Conservation (phyloP, 768 basidiomycete genomes). For the Podaxis pistillaris region DNA sequence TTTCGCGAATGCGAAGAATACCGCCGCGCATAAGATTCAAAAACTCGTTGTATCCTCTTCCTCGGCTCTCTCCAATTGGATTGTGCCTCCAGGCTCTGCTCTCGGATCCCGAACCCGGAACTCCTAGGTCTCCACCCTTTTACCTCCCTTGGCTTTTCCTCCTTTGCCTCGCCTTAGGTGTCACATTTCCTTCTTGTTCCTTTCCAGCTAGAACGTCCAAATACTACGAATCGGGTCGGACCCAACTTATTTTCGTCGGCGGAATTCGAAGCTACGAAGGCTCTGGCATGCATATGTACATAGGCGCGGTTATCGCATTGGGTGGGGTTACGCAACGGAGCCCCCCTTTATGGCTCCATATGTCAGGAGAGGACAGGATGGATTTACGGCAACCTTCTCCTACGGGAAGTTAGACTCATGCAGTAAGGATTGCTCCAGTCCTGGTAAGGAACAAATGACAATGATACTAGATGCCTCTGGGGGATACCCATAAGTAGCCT, state of each 20-base stretch:
- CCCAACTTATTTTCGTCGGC: background rate
- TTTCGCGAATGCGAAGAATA: background rate
- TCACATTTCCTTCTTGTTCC: background rate
- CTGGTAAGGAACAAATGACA: background rate
- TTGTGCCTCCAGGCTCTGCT: background rate
- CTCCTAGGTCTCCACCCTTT: background rate
- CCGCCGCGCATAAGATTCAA: background rate
- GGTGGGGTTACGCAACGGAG: background rate
- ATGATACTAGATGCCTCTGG: background rate
- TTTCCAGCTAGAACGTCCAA: background rate
- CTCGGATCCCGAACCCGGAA: background rate
- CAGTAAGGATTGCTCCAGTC: background rate
- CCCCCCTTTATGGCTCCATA: background rate
- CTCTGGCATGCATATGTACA: background rate
- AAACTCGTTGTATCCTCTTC: background rate
- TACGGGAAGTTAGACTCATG: slow-evolving; percentile 3
- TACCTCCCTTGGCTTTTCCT: background rate
- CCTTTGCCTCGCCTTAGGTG: background rate
- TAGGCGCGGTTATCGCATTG: background rate
- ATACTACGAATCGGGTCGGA: background rate
- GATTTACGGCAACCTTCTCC: background rate
- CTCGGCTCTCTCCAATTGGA: background rate
- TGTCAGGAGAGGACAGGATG: background rate
- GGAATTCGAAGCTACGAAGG: slow-evolving; percentile 2
- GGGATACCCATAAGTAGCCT: background rate